A percentile compares a stretch with the other conserved stretches of the same genome.
Conservation (phyloP, 306 rosid genomes). For the Ammopiptanthus mongolicus region DNA sequence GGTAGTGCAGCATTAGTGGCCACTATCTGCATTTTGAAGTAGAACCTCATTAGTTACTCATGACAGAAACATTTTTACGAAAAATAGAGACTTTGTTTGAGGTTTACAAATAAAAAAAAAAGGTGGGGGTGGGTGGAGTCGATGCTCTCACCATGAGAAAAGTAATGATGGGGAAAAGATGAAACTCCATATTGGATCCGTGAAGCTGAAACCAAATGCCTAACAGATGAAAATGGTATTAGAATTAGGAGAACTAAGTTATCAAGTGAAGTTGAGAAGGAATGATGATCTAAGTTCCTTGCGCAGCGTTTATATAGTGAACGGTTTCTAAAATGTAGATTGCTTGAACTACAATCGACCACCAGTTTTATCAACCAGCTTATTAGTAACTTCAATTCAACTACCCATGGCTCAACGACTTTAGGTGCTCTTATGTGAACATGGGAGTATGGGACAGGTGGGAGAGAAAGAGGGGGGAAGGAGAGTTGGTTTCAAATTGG, state of each 20-base stretch:
- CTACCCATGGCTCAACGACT: slow-evolving; percentile 35
- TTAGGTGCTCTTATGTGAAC: slow-evolving; percentile 19
- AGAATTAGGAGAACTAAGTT: neutral
- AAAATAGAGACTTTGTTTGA: neutral
- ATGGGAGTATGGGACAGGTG: slow-evolving; percentile 31
- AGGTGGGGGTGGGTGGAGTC: neutral
- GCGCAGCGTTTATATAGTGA: neutral
- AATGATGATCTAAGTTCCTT: neutral
- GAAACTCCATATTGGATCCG: slow-evolving; percentile 37
- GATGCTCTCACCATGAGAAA: slow-evolving; percentile 51
- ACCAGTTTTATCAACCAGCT: slow-evolving; percentile 1
- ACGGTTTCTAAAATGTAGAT: neutral
- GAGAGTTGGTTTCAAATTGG: neutral
- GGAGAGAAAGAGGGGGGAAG: neutral
- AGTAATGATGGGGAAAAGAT: slow-evolving; percentile 23
- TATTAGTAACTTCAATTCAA: slow-evolving; percentile 37
- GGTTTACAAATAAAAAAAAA: neutral
- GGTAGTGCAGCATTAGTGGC: slow-evolving; percentile 49
- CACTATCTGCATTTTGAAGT: slow-evolving; percentile 30
- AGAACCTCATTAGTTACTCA: neutral
- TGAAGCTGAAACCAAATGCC: neutral
- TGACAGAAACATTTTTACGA: neutral
- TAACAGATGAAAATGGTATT: neutral
- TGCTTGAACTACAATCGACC: neutral
- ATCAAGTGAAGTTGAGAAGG: slow-evolving; percentile 8